Evolutionary conservation across 2,329 filamentous ascomycete genomes (phyloP), one percentile per base, ranked within the genome.

Genomic region (Coniochaeta hoffmannii): DNA sequence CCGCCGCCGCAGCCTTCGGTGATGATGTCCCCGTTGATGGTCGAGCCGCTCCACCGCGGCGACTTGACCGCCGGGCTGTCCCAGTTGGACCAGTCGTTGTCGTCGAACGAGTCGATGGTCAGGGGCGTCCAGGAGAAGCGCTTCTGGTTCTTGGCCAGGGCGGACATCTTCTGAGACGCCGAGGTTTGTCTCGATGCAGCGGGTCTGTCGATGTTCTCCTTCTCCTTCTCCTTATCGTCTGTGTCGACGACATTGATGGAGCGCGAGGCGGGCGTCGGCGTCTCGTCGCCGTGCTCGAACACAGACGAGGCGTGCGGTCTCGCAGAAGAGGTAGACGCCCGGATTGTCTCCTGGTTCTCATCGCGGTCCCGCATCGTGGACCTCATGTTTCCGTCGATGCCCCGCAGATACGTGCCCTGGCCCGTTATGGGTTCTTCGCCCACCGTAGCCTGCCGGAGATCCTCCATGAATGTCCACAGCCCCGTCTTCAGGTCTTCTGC

Each of bases 381-480:
- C 65, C 53, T 65, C 69, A 57, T 67, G 57, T 68, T 72, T 46
- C 70, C 62, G 57, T 72, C 65, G 38, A 64, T 66, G n/a, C 65
- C 69, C 9, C 66, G 60, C 50, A 65, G 58, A 35, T 64, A 61
- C 3, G 55, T 38, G 11, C 63, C 61, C 17, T 62, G 58, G 14
- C 83, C 86, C 58, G 78, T 84, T 59, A 90, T 83, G 15, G 86
- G 89, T 73, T 99, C 94, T 55, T 99, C 94, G 24, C 94, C 94
- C 7, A 99, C 91, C 0, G 94, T 96, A 14, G 93, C 95, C 71
- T 97, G 94, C 61, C 92, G 82, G 50, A 99, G 84, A 67, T 99
- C 94, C 68, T 97, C 94, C 57, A 96, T 85, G 71, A 99, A 99
- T 1, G 90, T 96, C 84, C 89, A 92, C 51, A 99, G 74, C 1